Evolutionary conservation across 352 stramenopile species (phyloP), one percentile per base, ranked within the genome.

Genomic region (Globisporangium mamillatum): DNA sequence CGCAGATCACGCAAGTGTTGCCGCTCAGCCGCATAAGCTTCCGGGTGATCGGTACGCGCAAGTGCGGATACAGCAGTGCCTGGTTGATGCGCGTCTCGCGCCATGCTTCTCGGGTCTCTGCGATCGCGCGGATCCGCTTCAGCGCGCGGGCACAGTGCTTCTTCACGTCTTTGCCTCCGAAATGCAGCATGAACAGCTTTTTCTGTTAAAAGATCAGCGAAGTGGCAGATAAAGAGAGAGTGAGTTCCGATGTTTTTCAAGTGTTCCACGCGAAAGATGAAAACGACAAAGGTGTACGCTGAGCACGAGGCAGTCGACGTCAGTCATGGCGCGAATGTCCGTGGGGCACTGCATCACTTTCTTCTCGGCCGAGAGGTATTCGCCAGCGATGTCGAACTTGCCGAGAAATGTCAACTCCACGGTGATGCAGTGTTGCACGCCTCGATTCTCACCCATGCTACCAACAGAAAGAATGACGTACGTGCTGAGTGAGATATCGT

Each of bases 1-100:
- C 84, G 67, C 86, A 94, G 70, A 88, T 92, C 63, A 90, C 79
- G 62, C 88, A 95, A 50, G 71, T 74, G 53, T 95, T 95, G 27
- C 80, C 84, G 62, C 86, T 94, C 4, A 93, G 72, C 5, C 88
- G 82, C 88, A 95, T 94, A 69, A 94, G 84, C 67, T 93, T 93
- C 54, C 84, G 78, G 27, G 86, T 93, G 68, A 93, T 91, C 16
- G 85, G 82, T 22, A 93, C 80, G 29, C 81, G 83, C 55, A 92
- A 63, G 52, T 84, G 80, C 25, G 88, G 84, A 58, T 93, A 92
- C 52, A 78, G 60, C 57, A 91, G 70, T 8, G 86, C 85, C 61
- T 94, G 86, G 38, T 87, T 73, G 34, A 95, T 75, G 24, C 88
- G 84, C 1, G 86, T 92, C 65, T 95, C 84, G 16, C 86, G 78